Base-by-base conservation (phyloP, 352 stramenopile genomes). In the Pythium dissimile region DNA sequence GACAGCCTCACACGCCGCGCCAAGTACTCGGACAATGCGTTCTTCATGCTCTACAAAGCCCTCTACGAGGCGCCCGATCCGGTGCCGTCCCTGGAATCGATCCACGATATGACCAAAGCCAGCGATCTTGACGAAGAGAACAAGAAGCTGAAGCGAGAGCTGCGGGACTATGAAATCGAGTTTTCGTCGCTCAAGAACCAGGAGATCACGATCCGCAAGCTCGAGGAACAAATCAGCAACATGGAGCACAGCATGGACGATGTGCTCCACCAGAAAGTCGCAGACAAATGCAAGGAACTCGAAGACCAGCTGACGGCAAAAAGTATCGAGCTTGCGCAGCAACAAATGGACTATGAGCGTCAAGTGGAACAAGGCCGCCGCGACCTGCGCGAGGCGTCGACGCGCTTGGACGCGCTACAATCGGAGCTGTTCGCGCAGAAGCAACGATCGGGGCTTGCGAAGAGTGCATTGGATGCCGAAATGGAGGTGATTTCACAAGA, bases 111-210 rank as follows among this genome's bases (percentile, higher is more conserved):
- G 44, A 61, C 64, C 16, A 88, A 80, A 52, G 60, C 89, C n/a
- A 86, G 85, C 21, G 76, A 93, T 13, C 84, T 97, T 43, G 77
- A 95, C 50, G 87, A 95, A 30, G 88, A 97, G 65, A 97, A 98
- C 59, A 87, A 89, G 55, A 85, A 91, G 50, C 69, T 98, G 10
- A 80, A 90, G 37, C 67, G 73, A 23, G 92, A 98, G 54, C 72
- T 98, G 5, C 82, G 86, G 13, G 89, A 98, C 32, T 98, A 97
- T 59, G 89, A 98, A 71, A 72, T 91, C 15, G 95, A 98, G 63
- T 98, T 98, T 67, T 82, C 86, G 3, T 84, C 72, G 43, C 72
- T 98, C 1, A 98, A 98, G 74, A 98, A 98, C 72, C 94, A 98
- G 67, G 94, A 98, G 49, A 97, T 98, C 59, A 98, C 94, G 34